Conservation (phyloP, 345 rosid species). For the Zanthoxylum bungeanum region DNA sequence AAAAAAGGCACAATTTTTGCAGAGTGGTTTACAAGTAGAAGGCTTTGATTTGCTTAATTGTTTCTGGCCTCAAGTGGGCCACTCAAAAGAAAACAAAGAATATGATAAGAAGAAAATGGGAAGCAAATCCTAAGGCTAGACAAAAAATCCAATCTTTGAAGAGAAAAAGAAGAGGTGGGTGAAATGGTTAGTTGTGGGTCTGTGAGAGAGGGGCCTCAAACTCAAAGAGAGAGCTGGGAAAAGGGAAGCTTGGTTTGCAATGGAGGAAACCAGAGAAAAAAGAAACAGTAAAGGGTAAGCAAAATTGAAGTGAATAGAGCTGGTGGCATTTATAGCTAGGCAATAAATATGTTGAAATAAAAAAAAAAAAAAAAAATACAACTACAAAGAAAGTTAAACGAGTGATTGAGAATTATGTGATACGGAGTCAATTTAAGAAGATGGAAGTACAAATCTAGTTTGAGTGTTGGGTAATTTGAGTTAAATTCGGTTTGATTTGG, state of each 20-base stretch:
- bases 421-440: constrained; percentile 14
- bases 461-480: too few relatives aligned
- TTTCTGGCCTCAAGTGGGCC: constrained; percentile 27
- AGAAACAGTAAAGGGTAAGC: constrained; percentile 45
- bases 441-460: constrained; percentile 18
- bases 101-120: constrained; percentile 22
- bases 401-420: neutral
- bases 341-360: too few relatives aligned
- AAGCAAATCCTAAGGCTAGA: constrained; percentile 28
- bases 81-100: constrained; percentile 14
- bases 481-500: too few relatives aligned
- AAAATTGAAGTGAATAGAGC: constrained; percentile 9
- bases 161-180: constrained; percentile 32
- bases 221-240: constrained; percentile 38
- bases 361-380: constrained; percentile 3
- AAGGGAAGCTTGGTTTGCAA: constrained; percentile 81
- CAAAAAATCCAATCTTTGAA: constrained; percentile 40
- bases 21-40: constrained; percentile 40
- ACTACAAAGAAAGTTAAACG: neutral
- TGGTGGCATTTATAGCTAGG: constrained; percentile 44
- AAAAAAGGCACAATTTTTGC: constrained; percentile 9
- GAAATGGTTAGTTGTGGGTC: constrained; percentile 60
- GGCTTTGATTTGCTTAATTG: neutral
- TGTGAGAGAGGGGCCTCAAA: constrained; percentile 31
- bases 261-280: constrained; percentile 69